Percentiles rank a stretch among this genome's conserved stretches.
Conservation (phyloP, 345 rosid species). For the Eutrema heterophyllum region DNA sequence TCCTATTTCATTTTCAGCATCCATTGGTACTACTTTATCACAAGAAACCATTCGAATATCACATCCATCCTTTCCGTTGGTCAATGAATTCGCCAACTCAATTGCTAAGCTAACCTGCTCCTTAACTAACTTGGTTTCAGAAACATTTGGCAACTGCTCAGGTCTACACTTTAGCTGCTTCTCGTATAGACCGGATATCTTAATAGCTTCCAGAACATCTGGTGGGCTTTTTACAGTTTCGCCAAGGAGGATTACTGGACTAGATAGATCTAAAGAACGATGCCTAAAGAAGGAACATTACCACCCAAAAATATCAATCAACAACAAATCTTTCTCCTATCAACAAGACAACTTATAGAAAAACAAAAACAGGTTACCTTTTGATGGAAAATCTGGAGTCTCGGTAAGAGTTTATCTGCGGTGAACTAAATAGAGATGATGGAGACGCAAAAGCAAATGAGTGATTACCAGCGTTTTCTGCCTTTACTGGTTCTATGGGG, state of each 20-base stretch:
- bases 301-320: not conserved
- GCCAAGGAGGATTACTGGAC: constrained; percentile 15
- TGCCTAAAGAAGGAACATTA: constrained; percentile 31
- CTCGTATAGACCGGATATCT: constrained; percentile 10
- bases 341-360: not conserved
- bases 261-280: constrained; percentile 32
- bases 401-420: constrained; percentile 34
- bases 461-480: constrained; percentile 24
- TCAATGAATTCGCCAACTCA: constrained; percentile 34
- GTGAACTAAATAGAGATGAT: constrained; percentile 44
- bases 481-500: constrained; percentile 50
- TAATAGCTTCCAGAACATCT: constrained; percentile 10
- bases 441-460: constrained; percentile 47
- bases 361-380: constrained; percentile 31
- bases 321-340: not conserved
- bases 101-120: constrained; percentile 31
- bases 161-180: constrained; percentile 22
- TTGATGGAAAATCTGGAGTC: constrained; percentile 40
- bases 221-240: constrained; percentile 23
- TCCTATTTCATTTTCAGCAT: constrained; percentile 9
- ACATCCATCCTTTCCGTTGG: constrained; percentile 24
- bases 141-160: constrained; percentile 20
- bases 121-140: constrained; percentile 17
- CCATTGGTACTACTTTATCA: constrained; percentile 14
- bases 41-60: constrained; percentile 28